phyloP scores from a whole-genome alignment of 176 grass and related monocot genomes.

The Avena insularis region DNA sequence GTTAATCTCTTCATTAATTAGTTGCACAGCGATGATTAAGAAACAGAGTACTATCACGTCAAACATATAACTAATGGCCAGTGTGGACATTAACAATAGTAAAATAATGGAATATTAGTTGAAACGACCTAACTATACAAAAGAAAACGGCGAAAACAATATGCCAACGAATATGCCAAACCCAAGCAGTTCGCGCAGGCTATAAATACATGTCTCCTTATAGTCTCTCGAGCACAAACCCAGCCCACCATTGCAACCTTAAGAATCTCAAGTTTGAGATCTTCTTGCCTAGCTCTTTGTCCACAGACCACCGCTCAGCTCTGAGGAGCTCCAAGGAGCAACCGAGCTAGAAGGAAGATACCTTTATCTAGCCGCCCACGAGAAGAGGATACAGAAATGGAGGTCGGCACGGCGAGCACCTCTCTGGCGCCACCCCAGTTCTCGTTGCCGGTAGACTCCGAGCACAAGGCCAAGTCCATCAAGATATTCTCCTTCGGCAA shows the following conservation, averaged over 20 bases:
- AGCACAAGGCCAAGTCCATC: conserved; percentile 27
- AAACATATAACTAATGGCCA: neutral
- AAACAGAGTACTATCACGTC: neutral
- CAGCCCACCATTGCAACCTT: neutral
- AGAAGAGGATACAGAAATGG: neutral
- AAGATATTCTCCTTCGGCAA: conserved; percentile 21
- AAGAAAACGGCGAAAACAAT: neutral
- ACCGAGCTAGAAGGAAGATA: neutral
- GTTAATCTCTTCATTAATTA: neutral
- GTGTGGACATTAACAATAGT: neutral
- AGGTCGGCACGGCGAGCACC: neutral
- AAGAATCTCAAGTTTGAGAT: neutral
- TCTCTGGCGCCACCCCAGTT: neutral
- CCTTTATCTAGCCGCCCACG: neutral
- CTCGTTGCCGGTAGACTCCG: conserved; percentile 3
- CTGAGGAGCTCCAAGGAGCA: neutral
- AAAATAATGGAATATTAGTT: neutral
- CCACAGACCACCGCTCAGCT: neutral
- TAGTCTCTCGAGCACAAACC: neutral
- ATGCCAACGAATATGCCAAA: conserved; percentile 3
- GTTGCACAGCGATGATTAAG: neutral
- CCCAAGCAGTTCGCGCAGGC: neutral
- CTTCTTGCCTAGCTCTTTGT: neutral
- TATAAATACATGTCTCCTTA: conserved; percentile 3
- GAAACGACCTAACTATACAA: neutral